Evolutionary conservation across 2,329 filamentous ascomycete genomes (phyloP), one percentile per base, ranked within the genome.

Genomic region (Pseudogymnoascus sp.): DNA sequence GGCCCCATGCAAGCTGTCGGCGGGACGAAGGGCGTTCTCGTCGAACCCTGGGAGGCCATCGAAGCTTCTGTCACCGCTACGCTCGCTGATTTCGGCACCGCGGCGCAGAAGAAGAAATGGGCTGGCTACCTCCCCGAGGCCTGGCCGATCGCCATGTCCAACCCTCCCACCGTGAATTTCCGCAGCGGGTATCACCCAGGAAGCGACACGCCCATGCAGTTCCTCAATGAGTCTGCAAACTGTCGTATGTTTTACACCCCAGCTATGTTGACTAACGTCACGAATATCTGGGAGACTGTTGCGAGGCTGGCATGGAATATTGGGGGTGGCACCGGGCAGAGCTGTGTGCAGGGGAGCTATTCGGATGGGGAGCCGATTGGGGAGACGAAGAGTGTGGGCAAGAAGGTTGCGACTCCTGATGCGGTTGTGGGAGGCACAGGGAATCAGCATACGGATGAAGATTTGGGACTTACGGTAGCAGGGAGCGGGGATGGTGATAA

Each of bases 1-100:
- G 74, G 74, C 0, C 79, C 80, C 0, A 88, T 87, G 75, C 84
- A 87, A 74, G 80, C 78, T 4, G 77, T 87, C 15, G 85, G 86
- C n/a, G 87, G 86, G n/a, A 80, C 84, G 58, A 85, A 87, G 67
- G 87, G 86, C 33, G 74, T 75, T 0, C 76, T 80, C 63, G 69
- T 55, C 25, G 27, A 29, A 13, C 27, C 27, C 2, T 59, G 31
- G 31, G 21, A 9, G 2, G 21, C 36, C 1, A 35, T 33, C 21
- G 27, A 59, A n/a, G 21, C 58, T 4, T 59, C 21, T 4, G 33
- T 37, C 31, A 13, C 27, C 6, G 18, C 58, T 3, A 35, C 33
- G 1, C 31, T 36, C 4, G 31, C 15, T 1, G 27, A 36, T 21
- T 59, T 61, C 18, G 31, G 18, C 10, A 61, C 31, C 42, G 63